Conservation (phyloP, 441 rosid species). For the Erysimum pusillum region DNA sequence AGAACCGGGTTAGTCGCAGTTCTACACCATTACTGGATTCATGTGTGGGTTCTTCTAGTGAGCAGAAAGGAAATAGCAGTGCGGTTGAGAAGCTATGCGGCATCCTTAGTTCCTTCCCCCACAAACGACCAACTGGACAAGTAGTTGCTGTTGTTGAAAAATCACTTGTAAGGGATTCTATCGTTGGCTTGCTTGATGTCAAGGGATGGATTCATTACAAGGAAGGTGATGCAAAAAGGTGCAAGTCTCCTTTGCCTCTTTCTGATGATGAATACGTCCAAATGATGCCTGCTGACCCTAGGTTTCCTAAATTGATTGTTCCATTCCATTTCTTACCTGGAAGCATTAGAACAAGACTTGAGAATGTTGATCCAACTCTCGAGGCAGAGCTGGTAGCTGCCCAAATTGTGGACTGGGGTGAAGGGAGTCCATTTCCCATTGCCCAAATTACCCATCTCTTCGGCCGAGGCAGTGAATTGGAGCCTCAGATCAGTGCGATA, state of each 20-base stretch:
- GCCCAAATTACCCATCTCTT: slow-evolving; percentile 65
- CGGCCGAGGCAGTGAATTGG: slow-evolving; percentile 81
- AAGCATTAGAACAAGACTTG: slow-evolving; percentile 71
- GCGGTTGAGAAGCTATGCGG: slow-evolving; percentile 63
- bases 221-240: slow-evolving; percentile 57
- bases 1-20: slow-evolving; percentile 42
- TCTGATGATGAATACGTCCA: slow-evolving; percentile 61
- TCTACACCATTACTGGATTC: slow-evolving; percentile 43
- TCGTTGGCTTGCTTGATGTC: slow-evolving; percentile 83
- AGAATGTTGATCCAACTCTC: slow-evolving; percentile 65
- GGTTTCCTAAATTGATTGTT: slow-evolving; percentile 76
- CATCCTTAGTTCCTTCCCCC: slow-evolving; percentile 61
- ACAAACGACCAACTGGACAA: slow-evolving; percentile 87
- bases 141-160: slow-evolving; percentile 76
- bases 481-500: slow-evolving; percentile 75
- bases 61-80: slow-evolving; percentile 52
- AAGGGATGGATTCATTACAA: slow-evolving; percentile 65
- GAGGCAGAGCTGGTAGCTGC: slow-evolving; percentile 86
- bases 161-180: slow-evolving; percentile 68
- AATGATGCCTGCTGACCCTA: slow-evolving; percentile 73
- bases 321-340: slow-evolving; percentile 63
- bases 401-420: slow-evolving; percentile 70
- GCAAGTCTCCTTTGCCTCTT: slow-evolving; percentile 46
- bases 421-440: slow-evolving; percentile 69
- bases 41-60: slow-evolving; percentile 39